Evolutionary conservation across 2,329 filamentous ascomycete species (phyloP).

Genomic region (Neofusicoccum cordaticola): DNA sequence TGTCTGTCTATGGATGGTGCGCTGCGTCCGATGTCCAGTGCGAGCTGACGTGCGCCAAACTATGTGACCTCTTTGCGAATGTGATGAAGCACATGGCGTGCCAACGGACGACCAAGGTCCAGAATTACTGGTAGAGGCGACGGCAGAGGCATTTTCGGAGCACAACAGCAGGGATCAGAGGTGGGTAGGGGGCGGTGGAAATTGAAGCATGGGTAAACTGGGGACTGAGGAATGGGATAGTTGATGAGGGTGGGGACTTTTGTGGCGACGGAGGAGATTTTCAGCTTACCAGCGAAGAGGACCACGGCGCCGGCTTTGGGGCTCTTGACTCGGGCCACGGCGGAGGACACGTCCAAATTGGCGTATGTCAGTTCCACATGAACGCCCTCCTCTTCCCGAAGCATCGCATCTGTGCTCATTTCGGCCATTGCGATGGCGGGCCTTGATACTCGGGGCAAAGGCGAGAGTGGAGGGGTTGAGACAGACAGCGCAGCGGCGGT

Average conservation of each 20-base stretch:
- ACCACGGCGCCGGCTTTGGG: constrained; percentile 74
- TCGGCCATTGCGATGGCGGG: neutral
- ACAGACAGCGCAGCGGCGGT: neutral
- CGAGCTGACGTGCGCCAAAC: neutral
- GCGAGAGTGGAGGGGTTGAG: neutral
- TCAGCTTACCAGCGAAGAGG: constrained; percentile 63
- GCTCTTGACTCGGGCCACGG: constrained; percentile 67
- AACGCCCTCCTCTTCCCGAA: constrained; percentile 47
- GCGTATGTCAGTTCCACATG: constrained; percentile 68
- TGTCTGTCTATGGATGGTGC: neutral
- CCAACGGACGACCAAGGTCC: neutral
- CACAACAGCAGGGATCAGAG: neutral
- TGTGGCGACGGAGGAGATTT: neutral
- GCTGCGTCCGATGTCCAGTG: neutral
- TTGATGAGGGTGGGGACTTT: constrained; percentile 2
- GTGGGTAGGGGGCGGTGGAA: neutral
- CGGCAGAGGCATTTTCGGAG: neutral
- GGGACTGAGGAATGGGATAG: neutral
- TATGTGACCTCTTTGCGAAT: neutral
- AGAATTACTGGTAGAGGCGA: neutral
- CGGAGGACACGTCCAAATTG: constrained; percentile 54
- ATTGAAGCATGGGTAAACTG: neutral
- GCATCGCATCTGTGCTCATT: constrained; percentile 7
- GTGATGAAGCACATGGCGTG: constrained; percentile 10
- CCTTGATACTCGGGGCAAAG: neutral